Conservation (phyloP, 2,329 filamentous ascomycete genomes). For the Verticillium zaregamsianum region DNA sequence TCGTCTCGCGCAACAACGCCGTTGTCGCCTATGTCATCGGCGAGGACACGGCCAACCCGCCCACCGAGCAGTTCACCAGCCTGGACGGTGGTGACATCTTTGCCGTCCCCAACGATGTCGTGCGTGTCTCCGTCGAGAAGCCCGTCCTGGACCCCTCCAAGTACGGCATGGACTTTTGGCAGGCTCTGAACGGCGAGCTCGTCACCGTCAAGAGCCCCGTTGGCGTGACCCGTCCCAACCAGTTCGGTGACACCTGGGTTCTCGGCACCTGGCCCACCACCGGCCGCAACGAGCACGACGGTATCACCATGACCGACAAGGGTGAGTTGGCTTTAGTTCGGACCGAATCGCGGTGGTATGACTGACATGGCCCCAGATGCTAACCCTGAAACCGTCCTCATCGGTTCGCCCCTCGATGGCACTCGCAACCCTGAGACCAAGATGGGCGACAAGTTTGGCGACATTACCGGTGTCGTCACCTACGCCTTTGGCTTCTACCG, state of each 20-base stretch:
- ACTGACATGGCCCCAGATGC: slow-evolving; percentile 40
- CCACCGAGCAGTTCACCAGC: slow-evolving; percentile 55
- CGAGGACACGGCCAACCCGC: slow-evolving; percentile 50
- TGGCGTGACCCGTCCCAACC: slow-evolving; percentile 57
- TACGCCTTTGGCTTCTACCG: slow-evolving; percentile 66
- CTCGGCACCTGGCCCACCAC: slow-evolving; percentile 60
- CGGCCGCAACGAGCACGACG: slow-evolving; percentile 58
- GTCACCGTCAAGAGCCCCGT: slow-evolving; percentile 57
- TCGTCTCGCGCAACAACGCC: slow-evolving; percentile 48
- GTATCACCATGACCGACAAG: slow-evolving; percentile 56
- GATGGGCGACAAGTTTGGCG: slow-evolving; percentile 60
- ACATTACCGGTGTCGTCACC: slow-evolving; percentile 65
- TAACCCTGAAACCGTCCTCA: slow-evolving; percentile 65
- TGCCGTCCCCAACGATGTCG: slow-evolving; percentile 57
- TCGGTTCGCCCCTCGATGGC: slow-evolving; percentile 63
- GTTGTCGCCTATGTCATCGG: slow-evolving; percentile 59
- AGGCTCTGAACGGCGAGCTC: slow-evolving; percentile 63
- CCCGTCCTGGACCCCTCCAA: slow-evolving; percentile 54
- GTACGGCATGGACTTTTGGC: slow-evolving; percentile 72
- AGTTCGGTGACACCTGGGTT: slow-evolving; percentile 66
- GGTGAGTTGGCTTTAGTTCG: slow-evolving; percentile 28
- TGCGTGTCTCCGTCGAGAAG: slow-evolving; percentile 54
- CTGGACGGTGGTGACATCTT: slow-evolving; percentile 65
- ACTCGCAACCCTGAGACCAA: slow-evolving; percentile 57
- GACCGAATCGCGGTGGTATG: neutral